Evolutionary conservation across 2,329 filamentous ascomycete species (phyloP).

Genomic region (Aspergillus spinulosporus): DNA sequence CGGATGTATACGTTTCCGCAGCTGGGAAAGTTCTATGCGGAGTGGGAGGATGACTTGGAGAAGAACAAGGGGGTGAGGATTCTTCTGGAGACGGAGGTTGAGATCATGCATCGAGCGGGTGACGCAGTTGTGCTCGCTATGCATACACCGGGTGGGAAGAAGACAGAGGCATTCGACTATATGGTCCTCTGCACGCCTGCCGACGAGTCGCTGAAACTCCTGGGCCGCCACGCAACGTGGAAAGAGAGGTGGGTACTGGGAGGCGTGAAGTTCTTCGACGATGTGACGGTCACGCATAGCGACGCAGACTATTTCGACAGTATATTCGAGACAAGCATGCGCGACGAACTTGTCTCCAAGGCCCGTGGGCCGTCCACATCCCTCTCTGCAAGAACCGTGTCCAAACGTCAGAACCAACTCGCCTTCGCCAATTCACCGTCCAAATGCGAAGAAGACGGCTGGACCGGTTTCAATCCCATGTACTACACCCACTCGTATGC

Average conservation of each 20-base stretch:
- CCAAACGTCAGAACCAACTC: slow-evolving; percentile 49
- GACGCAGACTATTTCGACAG: slow-evolving; percentile 59
- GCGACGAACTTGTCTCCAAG: slow-evolving; percentile 40
- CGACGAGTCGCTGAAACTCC: slow-evolving; percentile 57
- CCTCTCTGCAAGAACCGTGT: slow-evolving; percentile 27
- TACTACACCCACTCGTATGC: slow-evolving; percentile 61
- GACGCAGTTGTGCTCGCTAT: slow-evolving; percentile 50
- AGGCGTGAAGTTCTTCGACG: slow-evolving; percentile 66
- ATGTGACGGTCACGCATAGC: slow-evolving; percentile 62
- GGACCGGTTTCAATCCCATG: slow-evolving; percentile 56
- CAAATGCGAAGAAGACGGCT: slow-evolving; percentile 36
- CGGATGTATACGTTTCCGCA: slow-evolving; percentile 64
- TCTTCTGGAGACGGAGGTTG: slow-evolving; percentile 40
- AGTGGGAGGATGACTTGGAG: slow-evolving; percentile 55
- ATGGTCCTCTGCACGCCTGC: slow-evolving; percentile 59
- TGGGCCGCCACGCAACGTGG: slow-evolving; percentile 55
- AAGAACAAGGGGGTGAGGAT: slow-evolving; percentile 54
- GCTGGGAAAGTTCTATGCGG: slow-evolving; percentile 57
- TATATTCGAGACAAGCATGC: slow-evolving; percentile 58
- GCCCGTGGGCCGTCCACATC: not conserved
- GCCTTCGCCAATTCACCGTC: slow-evolving; percentile 44
- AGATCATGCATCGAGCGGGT: slow-evolving; percentile 52
- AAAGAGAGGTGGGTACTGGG: slow-evolving; percentile 68
- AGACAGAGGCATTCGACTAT: slow-evolving; percentile 52
- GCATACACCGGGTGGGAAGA: not conserved